Evolutionary conservation across 345 rosid genomes (phyloP), one percentile per base, ranked within the genome.

Genomic region (Populus pruinosa): DNA sequence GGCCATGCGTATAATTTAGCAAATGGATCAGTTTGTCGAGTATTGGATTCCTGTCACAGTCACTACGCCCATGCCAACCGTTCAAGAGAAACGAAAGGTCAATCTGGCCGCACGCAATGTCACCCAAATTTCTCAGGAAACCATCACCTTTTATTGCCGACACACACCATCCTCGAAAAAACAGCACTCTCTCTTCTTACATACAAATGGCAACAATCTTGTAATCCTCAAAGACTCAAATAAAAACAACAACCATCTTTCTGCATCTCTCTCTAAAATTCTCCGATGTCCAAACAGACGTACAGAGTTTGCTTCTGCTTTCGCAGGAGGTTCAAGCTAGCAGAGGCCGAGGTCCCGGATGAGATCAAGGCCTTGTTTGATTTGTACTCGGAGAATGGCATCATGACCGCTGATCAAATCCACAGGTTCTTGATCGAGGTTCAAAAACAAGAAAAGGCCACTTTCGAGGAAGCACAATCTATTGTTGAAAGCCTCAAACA

Each of bases 271-370:
- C 39, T 56, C 62, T 39, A 17, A 12, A 63, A 25, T 16, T 23
- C 21, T 2, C 72, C 78, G 72, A 91, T 92, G 97, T 87, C 92
- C 47, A 88, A 90, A 10, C 94, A 92, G 82, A 87, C 92, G 12
- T 92, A 90, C 92, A 88, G 80, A 23, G 88, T 96, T 83, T 92
- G 91, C 88, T 88, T 86, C 80, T 87, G 88, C 83, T 96, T 91
- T 86, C 88, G 87, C 77, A 83, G 99, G 65, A 89, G 91, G 83
- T 91, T 92, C 92, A 90, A 84, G 80, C 85, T 89, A 86, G 87
- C 86, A 23, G 94, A 87, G 81, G 87, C 89, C 27, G 89, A 90
- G 83, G 94, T 94, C 0, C 96, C 99, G n/a, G 76, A 82, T 16
- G 98, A 94, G 77, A 90, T 96, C 72, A 86, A 79, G 59, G 82